These are phyloP conservation scores for Pichia ethanolica DNA, from an alignment of 805 yeast genomes.

Conservation along the genomic window DNA sequence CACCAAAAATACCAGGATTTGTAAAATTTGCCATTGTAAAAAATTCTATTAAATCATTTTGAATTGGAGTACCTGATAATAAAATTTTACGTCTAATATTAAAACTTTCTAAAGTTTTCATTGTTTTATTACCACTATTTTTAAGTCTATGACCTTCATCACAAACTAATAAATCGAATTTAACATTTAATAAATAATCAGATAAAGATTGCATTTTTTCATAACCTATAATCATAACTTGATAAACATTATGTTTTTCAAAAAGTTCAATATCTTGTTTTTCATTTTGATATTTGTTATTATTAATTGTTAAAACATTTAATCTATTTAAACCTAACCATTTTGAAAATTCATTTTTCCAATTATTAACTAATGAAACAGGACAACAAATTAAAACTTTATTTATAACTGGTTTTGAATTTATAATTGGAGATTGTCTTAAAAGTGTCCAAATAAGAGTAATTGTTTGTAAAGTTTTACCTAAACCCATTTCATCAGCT, in stretches of 20 bases:
- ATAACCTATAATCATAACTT: constrained; percentile 80
- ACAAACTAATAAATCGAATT: constrained; percentile 69
- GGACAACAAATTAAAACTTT: constrained; percentile 84
- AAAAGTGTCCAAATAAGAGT: constrained; percentile 76
- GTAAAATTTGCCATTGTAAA: constrained; percentile 73
- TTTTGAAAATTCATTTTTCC: constrained; percentile 82
- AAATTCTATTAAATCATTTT: constrained; percentile 82
- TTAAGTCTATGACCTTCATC: constrained; percentile 95
- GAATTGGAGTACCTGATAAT: constrained; percentile 64
- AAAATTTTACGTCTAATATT: constrained; percentile 52
- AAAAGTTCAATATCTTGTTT: constrained; percentile 52
- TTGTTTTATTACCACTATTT: constrained; percentile 61
- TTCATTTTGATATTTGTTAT: constrained; percentile 45
- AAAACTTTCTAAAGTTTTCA: constrained; percentile 52
- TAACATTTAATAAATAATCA: constrained; percentile 37
- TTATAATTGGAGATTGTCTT: constrained; percentile 49
- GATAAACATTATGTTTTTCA: constrained; percentile 63
- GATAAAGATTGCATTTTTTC: constrained; percentile 61
- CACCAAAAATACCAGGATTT: constrained; percentile 77
- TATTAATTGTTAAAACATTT: constrained; percentile 56
- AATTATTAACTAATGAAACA: constrained; percentile 77
- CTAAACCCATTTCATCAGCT: constrained; percentile 98
- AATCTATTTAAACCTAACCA: constrained; percentile 70
- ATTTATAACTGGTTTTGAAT: constrained; percentile 29
- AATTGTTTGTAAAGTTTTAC: constrained; percentile 83